Base-by-base conservation (phyloP, 106 monocot genomes). In the Dendrobium nobile region DNA sequence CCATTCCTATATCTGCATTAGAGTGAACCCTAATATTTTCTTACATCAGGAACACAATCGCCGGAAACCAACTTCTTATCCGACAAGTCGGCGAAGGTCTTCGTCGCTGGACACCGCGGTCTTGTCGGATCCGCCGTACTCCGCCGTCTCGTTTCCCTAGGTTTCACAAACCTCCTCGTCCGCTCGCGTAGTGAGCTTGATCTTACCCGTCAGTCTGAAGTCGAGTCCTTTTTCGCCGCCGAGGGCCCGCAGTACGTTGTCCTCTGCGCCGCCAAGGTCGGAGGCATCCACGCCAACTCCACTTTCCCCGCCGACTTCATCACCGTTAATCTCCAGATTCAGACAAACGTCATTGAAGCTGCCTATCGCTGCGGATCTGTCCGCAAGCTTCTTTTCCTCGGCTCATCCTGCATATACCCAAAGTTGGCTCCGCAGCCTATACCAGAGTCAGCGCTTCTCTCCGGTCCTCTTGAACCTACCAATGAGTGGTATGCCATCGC, bases 341-440 rank as follows among this genome's bases (percentile, higher is more conserved):
- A 99, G 87, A 99, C 95, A 75, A 99, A 99, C 87, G 85, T 99
- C 84, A 88, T 99, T 82, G 83, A 87, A 77, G 87, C 98, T 81
- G 89, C 98, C 64, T 75, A 77, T 85, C 75, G 80, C 15, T 85
- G 75, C 86, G 92, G 88, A 31, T 81, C 84, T 44, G 84, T 84
- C 19, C 48, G 76, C 27, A 99, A 99, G 84, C 88, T 99, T 79
- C 85, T 99, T 74, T 99, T 99, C 84, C 86, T 95, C 40, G 98
- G 98, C 5, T 99, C 98, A 73, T 99, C 98, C 64, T 99, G 98
- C 89, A 99, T 99, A 80, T 99, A 99, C 87, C 98, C 98, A 17
- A 95, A 95, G 79, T 80, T 87, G 83, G 95, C 98, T 37, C 95
- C 95, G 0, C 98, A 99, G 85, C 98, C 98, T 27, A 99, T 99